phyloP scores from a whole-genome alignment of 2,329 filamentous ascomycete genomes.

The Metarhizium humberi region DNA sequence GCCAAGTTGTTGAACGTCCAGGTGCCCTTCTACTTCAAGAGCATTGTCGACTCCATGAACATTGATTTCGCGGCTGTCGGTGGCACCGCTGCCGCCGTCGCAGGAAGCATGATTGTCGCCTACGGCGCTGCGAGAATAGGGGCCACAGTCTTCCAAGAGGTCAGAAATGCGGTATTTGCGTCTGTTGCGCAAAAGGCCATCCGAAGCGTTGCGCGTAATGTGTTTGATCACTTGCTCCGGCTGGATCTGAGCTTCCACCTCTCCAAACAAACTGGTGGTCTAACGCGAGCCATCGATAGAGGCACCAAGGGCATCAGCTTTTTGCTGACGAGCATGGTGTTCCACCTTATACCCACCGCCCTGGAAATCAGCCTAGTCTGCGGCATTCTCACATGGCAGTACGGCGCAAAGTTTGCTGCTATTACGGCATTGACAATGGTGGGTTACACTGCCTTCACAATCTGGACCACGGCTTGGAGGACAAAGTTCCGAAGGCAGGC shows the following conservation, averaged over 20 bases:
- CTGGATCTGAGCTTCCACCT: conserved; percentile 93
- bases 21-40: conserved; percentile 98
- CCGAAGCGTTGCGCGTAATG: conserved; percentile 78
- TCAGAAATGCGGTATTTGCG: conserved; percentile 93
- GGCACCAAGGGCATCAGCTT: conserved; percentile 99
- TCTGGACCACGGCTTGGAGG: conserved; percentile 91
- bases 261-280: conserved; percentile 83
- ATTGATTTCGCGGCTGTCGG: conserved; percentile 79
- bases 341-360: conserved; percentile 88
- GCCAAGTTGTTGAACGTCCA: conserved; percentile 96
- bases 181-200: conserved; percentile 97
- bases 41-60: conserved; percentile 95
- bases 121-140: conserved; percentile 86
- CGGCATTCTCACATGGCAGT: conserved; percentile 93
- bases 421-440: conserved; percentile 89
- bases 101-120: conserved; percentile 85
- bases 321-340: conserved; percentile 93
- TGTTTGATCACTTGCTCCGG: conserved; percentile 81
- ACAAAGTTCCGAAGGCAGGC: conserved; percentile 93
- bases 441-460: conserved; percentile 93
- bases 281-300: conserved; percentile 89
- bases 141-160: conserved; percentile 81
- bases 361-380: conserved; percentile 94
- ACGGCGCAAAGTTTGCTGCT: conserved; percentile 81
- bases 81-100: conserved; percentile 82